Conservation (phyloP, 169 alveolate species). For the Eimeria acervulina region DNA sequence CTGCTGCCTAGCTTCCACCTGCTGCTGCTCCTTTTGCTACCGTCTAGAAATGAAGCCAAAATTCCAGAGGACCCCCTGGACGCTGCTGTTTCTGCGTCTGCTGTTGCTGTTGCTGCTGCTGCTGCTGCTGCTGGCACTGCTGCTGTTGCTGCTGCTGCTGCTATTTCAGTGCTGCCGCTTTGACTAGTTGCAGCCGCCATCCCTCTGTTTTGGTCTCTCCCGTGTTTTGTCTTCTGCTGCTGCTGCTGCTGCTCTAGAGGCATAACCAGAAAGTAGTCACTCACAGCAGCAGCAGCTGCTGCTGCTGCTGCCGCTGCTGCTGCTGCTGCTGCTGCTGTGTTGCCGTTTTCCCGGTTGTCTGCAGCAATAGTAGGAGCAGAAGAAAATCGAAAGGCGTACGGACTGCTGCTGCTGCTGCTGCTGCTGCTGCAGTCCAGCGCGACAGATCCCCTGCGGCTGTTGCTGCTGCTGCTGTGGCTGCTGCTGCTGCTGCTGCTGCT, state of each 20-base stretch:
- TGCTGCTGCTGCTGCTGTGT: constrained; percentile 1
- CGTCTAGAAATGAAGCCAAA: background rate
- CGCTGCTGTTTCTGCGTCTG: background rate
- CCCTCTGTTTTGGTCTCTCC: background rate
- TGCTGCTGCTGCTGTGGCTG: constrained; percentile 18
- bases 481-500: constrained; percentile 29
- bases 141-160: constrained; percentile 28
- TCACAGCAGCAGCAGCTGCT: background rate
- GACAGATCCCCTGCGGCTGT: background rate
- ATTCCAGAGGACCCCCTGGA: background rate
- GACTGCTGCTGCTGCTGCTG: no score
- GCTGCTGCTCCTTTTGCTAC: no score
- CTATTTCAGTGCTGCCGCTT: background rate
- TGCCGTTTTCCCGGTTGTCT: no score
- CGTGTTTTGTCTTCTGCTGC: background rate
- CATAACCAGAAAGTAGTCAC: background rate
- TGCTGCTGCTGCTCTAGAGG: background rate
- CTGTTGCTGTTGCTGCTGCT: background rate
- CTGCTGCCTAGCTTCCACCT: no score
- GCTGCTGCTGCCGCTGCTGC: background rate
- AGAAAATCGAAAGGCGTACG: no score
- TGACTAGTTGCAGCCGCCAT: no score
- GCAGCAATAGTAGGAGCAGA: no score
- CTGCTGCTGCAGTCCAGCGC: no score
- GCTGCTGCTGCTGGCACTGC: constrained; percentile 28